phyloP scores from a whole-genome alignment of 768 basidiomycete genomes.

The Tylopilus sp. region DNA sequence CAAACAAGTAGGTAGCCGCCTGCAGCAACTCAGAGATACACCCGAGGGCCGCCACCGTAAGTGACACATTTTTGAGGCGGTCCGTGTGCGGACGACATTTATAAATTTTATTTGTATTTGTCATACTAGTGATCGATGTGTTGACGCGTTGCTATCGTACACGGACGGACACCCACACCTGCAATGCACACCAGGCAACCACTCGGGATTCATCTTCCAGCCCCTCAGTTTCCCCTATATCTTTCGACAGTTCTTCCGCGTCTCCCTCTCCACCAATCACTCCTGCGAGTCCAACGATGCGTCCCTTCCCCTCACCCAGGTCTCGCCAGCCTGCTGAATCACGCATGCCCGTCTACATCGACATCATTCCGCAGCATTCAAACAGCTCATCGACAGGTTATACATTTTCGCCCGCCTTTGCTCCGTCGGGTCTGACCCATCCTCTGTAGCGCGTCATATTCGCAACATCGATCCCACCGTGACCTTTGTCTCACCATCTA shows the following conservation, averaged over 20 bases:
- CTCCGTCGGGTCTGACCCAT: constrained; percentile 2
- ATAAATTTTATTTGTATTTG: constrained; percentile 32
- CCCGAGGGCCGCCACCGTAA: constrained; percentile 67
- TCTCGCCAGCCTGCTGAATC: constrained; percentile 21
- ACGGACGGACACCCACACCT: constrained; percentile 21
- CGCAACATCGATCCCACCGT: constrained; percentile 63
- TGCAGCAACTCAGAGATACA: constrained; percentile 76
- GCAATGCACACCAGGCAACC: constrained; percentile 18
- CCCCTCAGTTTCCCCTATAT: constrained; percentile 25
- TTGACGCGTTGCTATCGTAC: constrained; percentile 33
- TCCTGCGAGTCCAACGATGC: constrained; percentile 18
- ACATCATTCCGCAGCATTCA: constrained; percentile 26
- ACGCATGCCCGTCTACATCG: constrained; percentile 33
- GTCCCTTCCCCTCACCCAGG: constrained; percentile 19
- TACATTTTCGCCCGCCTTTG: not conserved
- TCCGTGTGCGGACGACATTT: constrained; percentile 24
- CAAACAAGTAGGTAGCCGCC: constrained; percentile 77
- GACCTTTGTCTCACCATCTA: constrained; percentile 51
- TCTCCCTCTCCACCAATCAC: constrained; percentile 18
- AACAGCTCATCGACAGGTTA: constrained; percentile 8
- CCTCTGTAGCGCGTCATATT: constrained; percentile 46
- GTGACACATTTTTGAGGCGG: constrained; percentile 31
- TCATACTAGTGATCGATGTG: constrained; percentile 32
- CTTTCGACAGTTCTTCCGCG: constrained; percentile 22
- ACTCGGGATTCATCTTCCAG: constrained; percentile 13